Evolutionary conservation across 225 moss, liverwort and hornwort genomes (phyloP), one percentile per base, ranked within the genome.

Genomic region (Polytrichum formosum): DNA sequence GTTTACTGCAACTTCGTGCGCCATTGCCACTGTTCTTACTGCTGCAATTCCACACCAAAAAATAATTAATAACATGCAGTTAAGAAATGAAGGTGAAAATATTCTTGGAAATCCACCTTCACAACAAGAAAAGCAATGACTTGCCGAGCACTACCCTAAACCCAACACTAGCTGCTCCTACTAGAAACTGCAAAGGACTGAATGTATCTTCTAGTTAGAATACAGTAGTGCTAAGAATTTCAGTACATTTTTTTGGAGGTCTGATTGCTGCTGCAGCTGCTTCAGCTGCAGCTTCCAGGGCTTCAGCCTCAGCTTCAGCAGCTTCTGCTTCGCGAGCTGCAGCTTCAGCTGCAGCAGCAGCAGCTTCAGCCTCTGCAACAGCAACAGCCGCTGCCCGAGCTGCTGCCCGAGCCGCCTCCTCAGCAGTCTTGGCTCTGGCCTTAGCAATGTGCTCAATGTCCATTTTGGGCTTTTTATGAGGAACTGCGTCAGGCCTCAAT

Each of bases 231-330:
- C 46, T 46, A 67, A 29, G 59, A n/a, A 55, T 67, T 65, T 72
- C 73, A 68, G 53, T 78, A 98, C 98, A 78, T 78, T 92, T 98
- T 78, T 94, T 98, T 56, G 91, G 87, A 66, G 91, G 91, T 76
- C 94, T 90, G 81, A 90, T 80, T 69, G 92, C 94, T 66, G 89
- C 88, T 2, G 87, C 87, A 37, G 94, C 97, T 31, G 91, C 90
- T 74, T 94, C 94, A n/a, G 94, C 94, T 64, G 98, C 94, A 68
- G 91, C 92, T 91, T 98, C 94, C 5, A 92, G 88, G 56, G 94
- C 94, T 76, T 98, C 98, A 4, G 98, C 98, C 73, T 94, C 98
- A 0, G 92, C 92, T 81, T 98, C 98, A 56, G 98, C 98, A 37
- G 82, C 81, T 80, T 98, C 98, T 33, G 98, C 98, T 70, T 91